Evolutionary conservation across 306 rosid genomes (phyloP).

Genomic region (Vigna hirtella): DNA sequence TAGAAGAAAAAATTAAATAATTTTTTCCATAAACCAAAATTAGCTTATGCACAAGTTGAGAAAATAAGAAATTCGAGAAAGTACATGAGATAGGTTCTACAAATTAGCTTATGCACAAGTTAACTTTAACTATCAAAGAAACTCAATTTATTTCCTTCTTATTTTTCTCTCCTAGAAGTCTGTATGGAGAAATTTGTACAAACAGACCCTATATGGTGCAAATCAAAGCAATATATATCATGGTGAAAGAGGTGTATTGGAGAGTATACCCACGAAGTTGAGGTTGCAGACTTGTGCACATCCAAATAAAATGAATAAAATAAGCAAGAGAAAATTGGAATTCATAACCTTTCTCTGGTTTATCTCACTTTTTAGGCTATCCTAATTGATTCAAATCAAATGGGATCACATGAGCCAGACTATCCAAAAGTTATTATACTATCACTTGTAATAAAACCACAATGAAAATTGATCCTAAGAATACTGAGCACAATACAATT

Average conservation of each 20-base stretch:
- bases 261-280: neutral
- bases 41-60: too few relatives aligned
- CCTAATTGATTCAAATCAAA: constrained; percentile 26
- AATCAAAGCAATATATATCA: constrained; percentile 21
- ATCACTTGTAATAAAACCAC: neutral
- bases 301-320: neutral
- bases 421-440: constrained; percentile 5
- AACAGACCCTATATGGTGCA: neutral
- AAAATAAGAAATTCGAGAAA: too few relatives aligned
- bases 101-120: too few relatives aligned
- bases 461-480: neutral
- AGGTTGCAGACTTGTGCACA: neutral
- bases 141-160: too few relatives aligned
- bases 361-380: neutral
- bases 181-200: neutral
- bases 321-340: neutral
- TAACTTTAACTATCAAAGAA: too few relatives aligned
- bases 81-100: too few relatives aligned
- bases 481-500: neutral
- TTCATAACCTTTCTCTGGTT: neutral
- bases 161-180: too few relatives aligned
- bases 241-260: neutral
- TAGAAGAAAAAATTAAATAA: too few relatives aligned
- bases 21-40: too few relatives aligned
- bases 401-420: neutral